Conservation (phyloP, 192 early-diverging fungal species). For the Coemansia sp. region DNA sequence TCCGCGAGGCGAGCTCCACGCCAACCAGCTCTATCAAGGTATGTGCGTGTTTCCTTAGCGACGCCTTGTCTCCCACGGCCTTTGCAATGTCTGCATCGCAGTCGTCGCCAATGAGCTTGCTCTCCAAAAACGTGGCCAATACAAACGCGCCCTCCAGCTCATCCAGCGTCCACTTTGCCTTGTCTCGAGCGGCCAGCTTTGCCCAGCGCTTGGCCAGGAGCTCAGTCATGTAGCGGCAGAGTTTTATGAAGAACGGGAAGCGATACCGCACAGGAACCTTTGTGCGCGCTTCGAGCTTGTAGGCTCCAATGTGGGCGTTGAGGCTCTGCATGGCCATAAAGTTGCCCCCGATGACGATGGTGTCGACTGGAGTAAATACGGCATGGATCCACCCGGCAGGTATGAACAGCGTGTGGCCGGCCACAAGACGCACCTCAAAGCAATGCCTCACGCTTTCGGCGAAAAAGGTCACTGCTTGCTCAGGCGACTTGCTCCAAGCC, state of each 20-base stretch:
- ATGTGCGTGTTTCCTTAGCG: slow-evolving; percentile 20
- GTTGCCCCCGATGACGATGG: slow-evolving; percentile 93
- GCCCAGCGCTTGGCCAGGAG: slow-evolving; percentile 61
- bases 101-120: slow-evolving; percentile 22
- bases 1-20: slow-evolving; percentile 34
- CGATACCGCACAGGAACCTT: slow-evolving; percentile 80
- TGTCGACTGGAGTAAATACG: slow-evolving; percentile 84
- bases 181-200: slow-evolving; percentile 32
- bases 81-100: slow-evolving; percentile 29
- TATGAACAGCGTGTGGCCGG: slow-evolving; percentile 92
- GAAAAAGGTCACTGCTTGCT: slow-evolving; percentile 70
- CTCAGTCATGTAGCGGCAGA: slow-evolving; percentile 83
- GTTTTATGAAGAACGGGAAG: slow-evolving; percentile 83
- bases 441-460: slow-evolving; percentile 84
- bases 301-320: slow-evolving; percentile 73
- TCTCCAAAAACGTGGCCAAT: slow-evolving; percentile 56
- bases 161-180: slow-evolving; percentile 29
- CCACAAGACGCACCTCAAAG: slow-evolving; percentile 70
- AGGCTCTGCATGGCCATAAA: slow-evolving; percentile 77
- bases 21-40: slow-evolving; percentile 32
- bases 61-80: slow-evolving; percentile 37
- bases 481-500: slow-evolving; percentile 86
- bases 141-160: slow-evolving; percentile 64
- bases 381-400: slow-evolving; percentile 98
- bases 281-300: slow-evolving; percentile 79